Evolutionary conservation across 2,329 filamentous ascomycete genomes (phyloP), one percentile per base, ranked within the genome.

Genomic region (Thielaviopsis ethacetica): DNA sequence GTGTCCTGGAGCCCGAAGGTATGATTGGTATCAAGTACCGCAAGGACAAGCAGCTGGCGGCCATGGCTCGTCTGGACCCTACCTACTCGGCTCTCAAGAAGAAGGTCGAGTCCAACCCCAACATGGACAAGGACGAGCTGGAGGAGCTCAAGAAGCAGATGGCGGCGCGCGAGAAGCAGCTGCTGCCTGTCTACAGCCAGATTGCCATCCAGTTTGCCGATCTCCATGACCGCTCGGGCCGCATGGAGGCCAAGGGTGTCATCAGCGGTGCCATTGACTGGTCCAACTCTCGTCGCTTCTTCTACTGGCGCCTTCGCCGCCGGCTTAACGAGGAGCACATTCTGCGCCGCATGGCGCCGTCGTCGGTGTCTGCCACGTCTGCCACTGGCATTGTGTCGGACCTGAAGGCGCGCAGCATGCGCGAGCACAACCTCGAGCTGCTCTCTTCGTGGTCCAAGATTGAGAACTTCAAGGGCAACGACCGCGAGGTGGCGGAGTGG

Each of bases 1-100:
- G 93, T 85, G 91, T 98, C 54, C 81, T 98, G 63, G 93, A 98
- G 73, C 93, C 93, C 7, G 93, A 98, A 71, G 93, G 93, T 76
- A 97, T 97, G 69, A 85, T 98, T 60, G 90, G 90, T 71, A 97
- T 98, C 82, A 98, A 97, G 76, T 98, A 91, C 80, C 88, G 89
- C 70, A 91, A 88, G 72, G 91, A 98, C 68, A 94, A 91, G 77
- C 93, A 97, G 75, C 84, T 98, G 22, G 86, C 94, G 70, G 96
- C 91, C 61, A 98, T 98, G 93, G 85, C 90, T 50, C 91, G 93
- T 65, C 81, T 96, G 64, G 93, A 98, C 69, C 77, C 86, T 1
- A 80, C 79, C 52, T 98, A 98, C 67, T 86, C 82, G 63, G 79
- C 83, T 53, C 85, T 98, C 61, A 91, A 88, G 77, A 88, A 88